Evolutionary conservation across 106 monocot species (phyloP).

Genomic region (Iris macrosiphon): DNA sequence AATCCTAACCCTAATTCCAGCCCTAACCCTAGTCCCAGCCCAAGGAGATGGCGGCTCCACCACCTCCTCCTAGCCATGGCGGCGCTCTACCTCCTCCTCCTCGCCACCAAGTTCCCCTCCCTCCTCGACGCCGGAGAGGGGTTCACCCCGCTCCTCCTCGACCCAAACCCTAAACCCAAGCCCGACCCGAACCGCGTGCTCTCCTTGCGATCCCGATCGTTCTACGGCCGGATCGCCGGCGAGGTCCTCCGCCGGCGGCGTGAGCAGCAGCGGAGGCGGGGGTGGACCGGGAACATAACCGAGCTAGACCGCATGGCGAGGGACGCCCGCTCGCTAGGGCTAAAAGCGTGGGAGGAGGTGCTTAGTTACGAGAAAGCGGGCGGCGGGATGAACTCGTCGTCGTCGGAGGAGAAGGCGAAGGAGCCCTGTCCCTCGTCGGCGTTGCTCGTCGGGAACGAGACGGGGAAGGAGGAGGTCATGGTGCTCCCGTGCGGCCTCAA

Average conservation of each 20-base stretch:
- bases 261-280: constrained; percentile 7
- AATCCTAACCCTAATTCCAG: too few species aligned
- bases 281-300: constrained; percentile 34
- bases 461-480: constrained; percentile 31
- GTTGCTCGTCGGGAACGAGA: constrained; percentile 18
- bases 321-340: constrained; percentile 71
- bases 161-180: constrained; percentile 5
- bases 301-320: constrained; percentile 63
- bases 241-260: constrained; percentile 25
- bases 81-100: constrained; percentile 49
- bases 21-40: too few species aligned
- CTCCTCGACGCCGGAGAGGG: constrained; percentile 25
- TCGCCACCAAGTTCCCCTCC: constrained; percentile 38
- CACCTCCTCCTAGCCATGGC: constrained; percentile 30
- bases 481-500: constrained; percentile 72
- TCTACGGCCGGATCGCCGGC: constrained; percentile 45
- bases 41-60: constrained; percentile 26
- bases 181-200: constrained; percentile 8
- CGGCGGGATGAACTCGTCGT: constrained; percentile 1
- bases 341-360: constrained; percentile 73
- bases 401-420: constrained; percentile 14
- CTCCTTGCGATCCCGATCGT: not conserved
- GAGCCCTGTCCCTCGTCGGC: constrained; percentile 59
- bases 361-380: constrained; percentile 17
- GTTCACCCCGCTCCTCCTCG: constrained; percentile 6